A percentile compares a stretch with the other conserved stretches of the same genome.
phyloP scores from a whole-genome alignment of 306 rosid species.

The Hippophae tibetana region DNA sequence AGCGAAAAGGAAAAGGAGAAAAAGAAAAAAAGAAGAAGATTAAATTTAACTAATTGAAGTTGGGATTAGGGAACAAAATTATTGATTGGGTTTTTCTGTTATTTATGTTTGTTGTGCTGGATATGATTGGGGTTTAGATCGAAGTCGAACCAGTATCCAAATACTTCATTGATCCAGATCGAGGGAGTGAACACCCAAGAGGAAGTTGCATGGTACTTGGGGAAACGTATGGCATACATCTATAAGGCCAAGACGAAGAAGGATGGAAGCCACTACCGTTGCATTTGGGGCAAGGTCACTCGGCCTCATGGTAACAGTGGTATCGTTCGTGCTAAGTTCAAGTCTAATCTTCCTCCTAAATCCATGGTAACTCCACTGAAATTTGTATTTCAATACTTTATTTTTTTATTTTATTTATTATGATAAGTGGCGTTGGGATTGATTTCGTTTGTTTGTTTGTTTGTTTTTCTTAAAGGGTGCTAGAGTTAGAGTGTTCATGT shows the following conservation, averaged over 20 bases:
- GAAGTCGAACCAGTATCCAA: slow-evolving; percentile 75
- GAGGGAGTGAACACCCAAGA: slow-evolving; percentile 78
- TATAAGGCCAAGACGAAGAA: slow-evolving; percentile 77
- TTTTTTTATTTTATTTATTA: no score
- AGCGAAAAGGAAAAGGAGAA: no score
- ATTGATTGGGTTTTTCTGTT: neutral
- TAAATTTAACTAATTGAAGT: no score
- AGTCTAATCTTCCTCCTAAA: slow-evolving; percentile 69
- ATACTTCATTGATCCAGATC: slow-evolving; percentile 57
- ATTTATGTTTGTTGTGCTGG: neutral
- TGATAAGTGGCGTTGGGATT: no score
- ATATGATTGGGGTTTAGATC: slow-evolving; percentile 32
- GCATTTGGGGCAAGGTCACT: slow-evolving; percentile 75
- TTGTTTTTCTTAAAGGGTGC: slow-evolving; percentile 41
- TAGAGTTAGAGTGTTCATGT: slow-evolving; percentile 68
- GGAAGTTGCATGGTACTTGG: slow-evolving; percentile 70
- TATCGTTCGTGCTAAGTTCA: slow-evolving; percentile 70
- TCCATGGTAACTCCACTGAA: slow-evolving; percentile 47
- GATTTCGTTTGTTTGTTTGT: slow-evolving; percentile 16
- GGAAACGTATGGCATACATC: slow-evolving; percentile 68
- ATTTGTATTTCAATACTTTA: neutral
- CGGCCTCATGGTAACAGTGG: slow-evolving; percentile 89
- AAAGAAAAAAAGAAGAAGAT: no score
- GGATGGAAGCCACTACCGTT: slow-evolving; percentile 65
- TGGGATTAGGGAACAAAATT: no score